These are phyloP conservation scores for Trichoderma endophyticum DNA, from an alignment of 2,329 filamentous ascomycete species.

Conservation along the genomic window DNA sequence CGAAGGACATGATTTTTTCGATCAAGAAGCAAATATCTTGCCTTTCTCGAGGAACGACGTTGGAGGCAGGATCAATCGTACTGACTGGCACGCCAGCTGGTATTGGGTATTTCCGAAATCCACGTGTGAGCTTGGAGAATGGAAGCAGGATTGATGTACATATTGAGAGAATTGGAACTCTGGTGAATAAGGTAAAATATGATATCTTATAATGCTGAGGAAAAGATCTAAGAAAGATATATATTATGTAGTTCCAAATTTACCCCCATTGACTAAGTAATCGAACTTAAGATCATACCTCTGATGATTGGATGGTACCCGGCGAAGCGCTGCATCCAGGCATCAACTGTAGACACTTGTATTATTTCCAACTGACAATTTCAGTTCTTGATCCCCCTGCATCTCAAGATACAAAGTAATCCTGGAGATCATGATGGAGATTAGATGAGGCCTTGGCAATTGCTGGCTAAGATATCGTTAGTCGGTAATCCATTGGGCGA, in stretches of 20 bases:
- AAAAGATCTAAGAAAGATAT: too few species aligned
- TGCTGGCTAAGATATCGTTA: neutral
- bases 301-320: too few species aligned
- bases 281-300: too few species aligned
- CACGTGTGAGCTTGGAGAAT: conserved; percentile 30
- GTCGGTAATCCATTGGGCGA: neutral
- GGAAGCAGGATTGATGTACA: conserved; percentile 36
- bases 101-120: conserved; percentile 37
- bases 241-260: too few species aligned
- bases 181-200: neutral
- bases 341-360: too few species aligned
- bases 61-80: conserved; percentile 44
- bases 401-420: too few species aligned
- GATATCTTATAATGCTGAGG: neutral
- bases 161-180: conserved; percentile 30
- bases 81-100: conserved; percentile 42
- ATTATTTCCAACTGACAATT: too few species aligned
- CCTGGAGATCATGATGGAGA: neutral
- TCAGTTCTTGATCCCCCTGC: too few species aligned
- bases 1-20: conserved; percentile 44
- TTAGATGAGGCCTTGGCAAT: neutral
- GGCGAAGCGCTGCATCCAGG: too few species aligned
- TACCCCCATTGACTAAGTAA: too few species aligned
- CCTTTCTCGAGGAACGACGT: conserved; percentile 39
- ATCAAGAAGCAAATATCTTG: conserved; percentile 39